A percentile compares a stretch with the other conserved stretches of the same genome.
These are phyloP conservation scores for Tolypocladium paradoxum DNA, from an alignment of 2,329 filamentous ascomycete genomes.

Conservation along the genomic window DNA sequence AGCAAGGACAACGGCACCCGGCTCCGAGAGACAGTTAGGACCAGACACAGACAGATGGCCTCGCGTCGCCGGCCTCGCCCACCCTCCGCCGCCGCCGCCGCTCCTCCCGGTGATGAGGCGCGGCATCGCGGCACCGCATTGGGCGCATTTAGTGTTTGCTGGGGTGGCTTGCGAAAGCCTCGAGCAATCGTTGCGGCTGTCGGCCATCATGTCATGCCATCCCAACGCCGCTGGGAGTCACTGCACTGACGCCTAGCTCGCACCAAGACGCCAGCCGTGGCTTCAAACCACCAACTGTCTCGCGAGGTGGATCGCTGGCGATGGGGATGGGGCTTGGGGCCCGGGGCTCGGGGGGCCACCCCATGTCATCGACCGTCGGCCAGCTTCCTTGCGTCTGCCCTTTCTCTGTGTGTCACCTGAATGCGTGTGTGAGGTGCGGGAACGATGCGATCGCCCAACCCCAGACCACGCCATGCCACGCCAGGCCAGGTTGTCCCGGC, in stretches of 20 bases:
- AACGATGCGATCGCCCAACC: slow-evolving; percentile 19
- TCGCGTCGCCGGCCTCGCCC: background rate
- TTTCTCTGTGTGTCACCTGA: background rate
- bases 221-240: background rate
- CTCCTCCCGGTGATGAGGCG: background rate
- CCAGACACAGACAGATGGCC: background rate
- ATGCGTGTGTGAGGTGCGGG: slow-evolving; percentile 19
- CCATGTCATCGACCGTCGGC: background rate
- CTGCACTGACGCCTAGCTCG: background rate
- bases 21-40: background rate
- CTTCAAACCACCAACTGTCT: background rate
- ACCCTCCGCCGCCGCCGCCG: background rate
- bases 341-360: background rate
- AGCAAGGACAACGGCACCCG: background rate
- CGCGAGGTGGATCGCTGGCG: background rate
- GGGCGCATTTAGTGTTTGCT: background rate
- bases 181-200: background rate
- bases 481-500: background rate
- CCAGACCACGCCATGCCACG: slow-evolving; percentile 12
- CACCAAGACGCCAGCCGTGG: background rate
- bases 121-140: background rate
- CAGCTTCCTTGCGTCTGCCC: background rate
- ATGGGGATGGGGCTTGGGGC: background rate
- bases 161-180: background rate
- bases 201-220: background rate